phyloP scores from a whole-genome alignment of 805 yeast genomes.

The Pichia ethanolica region DNA sequence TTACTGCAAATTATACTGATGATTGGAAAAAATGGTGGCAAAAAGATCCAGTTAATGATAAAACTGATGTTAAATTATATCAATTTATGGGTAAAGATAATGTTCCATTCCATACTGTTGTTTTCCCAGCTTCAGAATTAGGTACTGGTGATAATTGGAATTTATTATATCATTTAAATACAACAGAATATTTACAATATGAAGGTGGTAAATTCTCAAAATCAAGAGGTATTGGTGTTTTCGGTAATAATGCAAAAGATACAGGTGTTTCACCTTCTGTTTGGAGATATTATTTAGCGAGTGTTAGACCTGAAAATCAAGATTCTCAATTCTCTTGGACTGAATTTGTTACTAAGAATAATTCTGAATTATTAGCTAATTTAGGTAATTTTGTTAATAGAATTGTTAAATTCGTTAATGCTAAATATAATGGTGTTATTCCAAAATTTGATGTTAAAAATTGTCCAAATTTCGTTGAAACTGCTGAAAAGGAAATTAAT shows the following conservation, averaged over 20 bases:
- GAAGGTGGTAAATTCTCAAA: constrained; percentile 98
- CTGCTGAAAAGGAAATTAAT: constrained; percentile 49
- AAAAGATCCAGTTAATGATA: constrained; percentile 39
- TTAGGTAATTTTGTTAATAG: constrained; percentile 96
- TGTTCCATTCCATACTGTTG: constrained; percentile 97
- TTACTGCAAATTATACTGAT: constrained; percentile 84
- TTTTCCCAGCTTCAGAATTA: constrained; percentile 87
- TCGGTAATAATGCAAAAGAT: constrained; percentile 94
- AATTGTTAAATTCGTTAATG: constrained; percentile 78
- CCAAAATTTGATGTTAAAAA: constrained; percentile 53
- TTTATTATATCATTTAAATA: constrained; percentile 78
- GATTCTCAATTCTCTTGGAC: constrained; percentile 98
- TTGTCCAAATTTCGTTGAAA: constrained; percentile 39
- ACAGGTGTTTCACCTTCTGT: constrained; percentile 88
- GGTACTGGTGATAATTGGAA: constrained; percentile 92
- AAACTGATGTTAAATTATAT: constrained; percentile 79
- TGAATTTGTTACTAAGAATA: constrained; percentile 90
- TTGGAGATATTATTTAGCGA: constrained; percentile 94
- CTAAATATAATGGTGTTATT: constrained; percentile 87
- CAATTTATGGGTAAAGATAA: constrained; percentile 99
- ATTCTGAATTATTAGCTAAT: constrained; percentile 89
- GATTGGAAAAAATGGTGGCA: constrained; percentile 91
- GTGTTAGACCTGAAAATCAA: constrained; percentile 89
- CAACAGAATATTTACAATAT: constrained; percentile 95
- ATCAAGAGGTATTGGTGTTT: constrained; percentile 96